A percentile compares a stretch with the other conserved stretches of the same genome.
These are phyloP conservation scores for Tephrocybe sp. DNA, from an alignment of 768 basidiomycete species.

Conservation along the genomic window DNA sequence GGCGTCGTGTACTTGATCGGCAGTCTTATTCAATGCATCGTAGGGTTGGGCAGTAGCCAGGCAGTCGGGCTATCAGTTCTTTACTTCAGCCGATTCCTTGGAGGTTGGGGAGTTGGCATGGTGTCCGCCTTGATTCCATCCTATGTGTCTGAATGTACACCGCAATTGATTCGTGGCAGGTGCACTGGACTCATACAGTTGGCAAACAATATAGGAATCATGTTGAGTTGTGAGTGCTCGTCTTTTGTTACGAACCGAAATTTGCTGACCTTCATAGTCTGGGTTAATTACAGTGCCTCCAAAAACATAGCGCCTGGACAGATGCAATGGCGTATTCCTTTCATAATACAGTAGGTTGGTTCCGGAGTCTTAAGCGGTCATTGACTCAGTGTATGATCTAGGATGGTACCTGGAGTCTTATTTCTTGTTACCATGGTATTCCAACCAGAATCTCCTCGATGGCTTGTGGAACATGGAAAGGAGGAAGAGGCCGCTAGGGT, in stretches of 20 bases:
- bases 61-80: conserved; percentile 35
- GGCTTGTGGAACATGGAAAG: conserved; percentile 47
- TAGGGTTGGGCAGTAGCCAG: conserved; percentile 39
- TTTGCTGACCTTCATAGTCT: conserved; percentile 27
- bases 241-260: background rate
- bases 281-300: conserved; percentile 47
- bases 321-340: conserved; percentile 54
- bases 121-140: conserved; percentile 48
- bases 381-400: conserved; percentile 5
- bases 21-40: conserved; percentile 44
- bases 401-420: conserved; percentile 49
- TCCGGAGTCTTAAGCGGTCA: background rate
- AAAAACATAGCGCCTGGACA: conserved; percentile 35
- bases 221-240: conserved; percentile 32
- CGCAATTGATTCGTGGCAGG: conserved; percentile 47
- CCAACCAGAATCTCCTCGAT: conserved; percentile 59
- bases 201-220: conserved; percentile 35
- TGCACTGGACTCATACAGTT: conserved; percentile 47
- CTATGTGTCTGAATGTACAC: conserved; percentile 52
- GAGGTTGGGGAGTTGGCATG: conserved; percentile 63
- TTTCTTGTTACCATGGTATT: conserved; percentile 46
- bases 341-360: conserved; percentile 41
- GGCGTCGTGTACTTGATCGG: conserved; percentile 49
- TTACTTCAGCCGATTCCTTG: conserved; percentile 54
- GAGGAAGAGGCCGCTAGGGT: conserved; percentile 39